Conservation (phyloP, 306 rosid genomes). For the Corylus heterophylla region DNA sequence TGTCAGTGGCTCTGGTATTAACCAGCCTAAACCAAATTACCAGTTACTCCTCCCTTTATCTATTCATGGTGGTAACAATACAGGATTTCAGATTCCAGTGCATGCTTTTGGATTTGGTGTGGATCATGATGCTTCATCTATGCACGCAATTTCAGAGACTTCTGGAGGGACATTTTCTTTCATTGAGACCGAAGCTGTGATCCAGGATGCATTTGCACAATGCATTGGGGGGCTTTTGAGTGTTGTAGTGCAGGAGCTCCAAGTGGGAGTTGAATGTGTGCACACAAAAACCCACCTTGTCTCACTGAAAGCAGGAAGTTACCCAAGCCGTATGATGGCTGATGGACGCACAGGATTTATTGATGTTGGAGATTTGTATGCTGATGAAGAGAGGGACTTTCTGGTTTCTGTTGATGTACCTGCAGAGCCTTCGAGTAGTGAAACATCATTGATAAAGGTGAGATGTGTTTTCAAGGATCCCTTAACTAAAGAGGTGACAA, state of each 20-base stretch:
- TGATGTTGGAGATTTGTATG: conserved; percentile 88
- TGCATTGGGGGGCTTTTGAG: conserved; percentile 98
- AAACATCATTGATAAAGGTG: conserved; percentile 75
- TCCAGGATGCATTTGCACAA: conserved; percentile 98
- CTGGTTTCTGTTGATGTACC: conserved; percentile 81
- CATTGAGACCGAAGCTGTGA: conserved; percentile 86
- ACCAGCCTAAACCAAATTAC: conserved; percentile 72
- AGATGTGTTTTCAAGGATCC: conserved; percentile 80
- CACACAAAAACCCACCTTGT: conserved; percentile 46
- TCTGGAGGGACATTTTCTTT: conserved; percentile 99
- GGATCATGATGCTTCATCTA: conserved; percentile 89
- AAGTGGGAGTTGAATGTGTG: conserved; percentile 71
- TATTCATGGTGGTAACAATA: conserved; percentile 51
- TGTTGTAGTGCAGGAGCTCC: conserved; percentile 88
- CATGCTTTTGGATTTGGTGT: conserved; percentile 95
- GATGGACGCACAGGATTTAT: conserved; percentile 63
- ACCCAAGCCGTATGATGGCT: conserved; percentile 60
- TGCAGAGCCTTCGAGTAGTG: conserved; percentile 40
- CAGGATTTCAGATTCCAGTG: conserved; percentile 89
- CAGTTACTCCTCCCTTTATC: conserved; percentile 80
- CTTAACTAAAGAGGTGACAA: conserved; percentile 58
- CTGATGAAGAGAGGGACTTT: conserved; percentile 97
- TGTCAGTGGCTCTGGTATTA: conserved; percentile 55
- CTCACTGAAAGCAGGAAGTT: conserved; percentile 86
- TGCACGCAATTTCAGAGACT: conserved; percentile 93